Evolutionary conservation across 1,284 basidiomycete species (phyloP).

Genomic region (Grifola frondosa): DNA sequence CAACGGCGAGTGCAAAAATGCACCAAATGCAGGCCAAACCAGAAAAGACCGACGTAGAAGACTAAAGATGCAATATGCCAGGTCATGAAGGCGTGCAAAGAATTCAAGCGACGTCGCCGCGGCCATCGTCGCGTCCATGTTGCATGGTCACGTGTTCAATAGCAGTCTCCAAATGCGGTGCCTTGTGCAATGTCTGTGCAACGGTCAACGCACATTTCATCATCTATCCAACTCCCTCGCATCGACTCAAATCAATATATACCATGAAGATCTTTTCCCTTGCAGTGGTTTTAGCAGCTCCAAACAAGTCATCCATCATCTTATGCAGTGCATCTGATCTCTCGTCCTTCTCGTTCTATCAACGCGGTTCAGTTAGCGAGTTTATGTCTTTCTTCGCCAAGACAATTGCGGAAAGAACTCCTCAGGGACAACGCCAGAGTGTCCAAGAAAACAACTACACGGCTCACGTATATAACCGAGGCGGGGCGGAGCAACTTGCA

Average conservation of each 20-base stretch:
- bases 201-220: background rate
- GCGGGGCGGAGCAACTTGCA: slow-evolving; percentile 76
- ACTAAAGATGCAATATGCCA: no score
- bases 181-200: no score
- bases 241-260: no score
- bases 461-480: slow-evolving; percentile 89
- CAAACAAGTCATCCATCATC: slow-evolving; percentile 57
- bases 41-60: slow-evolving; percentile 18
- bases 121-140: background rate
- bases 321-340: slow-evolving; percentile 83
- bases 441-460: slow-evolving; percentile 95
- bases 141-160: background rate
- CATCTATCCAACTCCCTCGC: no score
- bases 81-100: no score
- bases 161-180: background rate
- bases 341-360: slow-evolving; percentile 93
- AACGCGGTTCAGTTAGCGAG: slow-evolving; percentile 81
- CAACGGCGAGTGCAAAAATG: slow-evolving; percentile 9
- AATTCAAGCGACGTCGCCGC: background rate
- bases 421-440: slow-evolving; percentile 85
- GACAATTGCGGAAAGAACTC: slow-evolving; percentile 91
- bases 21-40: slow-evolving; percentile 19
- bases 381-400: slow-evolving; percentile 91
- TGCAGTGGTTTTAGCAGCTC: slow-evolving; percentile 58
- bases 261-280: slow-evolving; percentile 74